These are phyloP conservation scores for Clavariopsis aquatica DNA, from an alignment of 495 filamentous ascomycete species.

Conservation along the genomic window DNA sequence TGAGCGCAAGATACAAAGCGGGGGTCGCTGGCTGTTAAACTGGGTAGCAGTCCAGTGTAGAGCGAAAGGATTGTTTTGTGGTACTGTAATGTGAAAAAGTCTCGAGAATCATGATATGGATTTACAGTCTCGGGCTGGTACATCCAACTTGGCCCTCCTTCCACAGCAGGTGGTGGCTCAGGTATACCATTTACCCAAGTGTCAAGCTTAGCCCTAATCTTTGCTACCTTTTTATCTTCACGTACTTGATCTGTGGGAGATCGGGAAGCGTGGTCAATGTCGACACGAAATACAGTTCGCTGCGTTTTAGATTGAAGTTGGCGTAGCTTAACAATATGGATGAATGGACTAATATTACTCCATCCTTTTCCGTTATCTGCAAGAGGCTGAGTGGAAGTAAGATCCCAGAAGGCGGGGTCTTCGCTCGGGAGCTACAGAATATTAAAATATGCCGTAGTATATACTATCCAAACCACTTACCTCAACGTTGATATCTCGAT, in stretches of 20 bases:
- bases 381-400: conserved; percentile 9
- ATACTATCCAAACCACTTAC: not conserved
- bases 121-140: conserved; percentile 16
- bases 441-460: not conserved
- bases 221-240: conserved; percentile 18
- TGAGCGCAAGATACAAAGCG: conserved; percentile 24
- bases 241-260: conserved; percentile 8
- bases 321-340: conserved; percentile 27
- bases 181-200: conserved; percentile 23
- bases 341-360: conserved; percentile 26
- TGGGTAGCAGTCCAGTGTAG: conserved; percentile 21
- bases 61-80: conserved; percentile 26
- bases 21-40: conserved; percentile 8
- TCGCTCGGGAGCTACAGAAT: conserved; percentile 16
- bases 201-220: conserved; percentile 13
- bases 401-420: conserved; percentile 17
- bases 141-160: conserved; percentile 21
- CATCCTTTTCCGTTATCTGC: conserved; percentile 9
- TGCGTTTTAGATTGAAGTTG: conserved; percentile 28
- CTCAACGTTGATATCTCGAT: conserved; percentile 30
- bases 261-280: conserved; percentile 7
- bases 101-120: conserved; percentile 17
- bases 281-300: conserved; percentile 23
- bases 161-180: conserved; percentile 7
- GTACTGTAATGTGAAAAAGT: conserved; percentile 30